Evolutionary conservation across 73 alveolate genomes (phyloP), one percentile per base, ranked within the genome.

Genomic region (Stentor roeselii): DNA sequence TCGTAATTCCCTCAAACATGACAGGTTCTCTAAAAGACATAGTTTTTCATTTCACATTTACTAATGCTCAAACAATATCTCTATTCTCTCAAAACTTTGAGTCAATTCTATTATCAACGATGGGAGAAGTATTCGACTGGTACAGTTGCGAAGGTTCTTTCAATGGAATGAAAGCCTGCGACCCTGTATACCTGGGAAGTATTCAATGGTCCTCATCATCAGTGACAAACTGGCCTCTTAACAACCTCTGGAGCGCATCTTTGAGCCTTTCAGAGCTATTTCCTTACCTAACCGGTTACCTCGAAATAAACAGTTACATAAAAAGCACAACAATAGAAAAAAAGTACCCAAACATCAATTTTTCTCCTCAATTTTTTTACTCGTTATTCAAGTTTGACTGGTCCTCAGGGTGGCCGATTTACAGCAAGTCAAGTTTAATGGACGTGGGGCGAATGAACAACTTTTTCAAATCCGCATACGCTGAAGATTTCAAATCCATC

Each of bases 151-250:
- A n/a, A 32, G n/a, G 41, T 0, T 27, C 37, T 21, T 21, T 67
- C 11, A 32, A 67, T 21, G 37, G 37, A 11, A 32, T 21, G 0
- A 21, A 67, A 1, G 37, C 39, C 0, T 76, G 84, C 34, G 67
- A 76, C 67, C 84, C 84, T 76, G 75, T 21, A 27, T 76, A 1
- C 39, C 76, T 76, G 11, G 84, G 84, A n/a, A 32, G 82, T 76
- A 21, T 39, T n/a, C 84, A 76, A 2, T 76, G 84, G 84, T 27
- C 75, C 14, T 6, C 32, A 15, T n/a, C 38, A 27, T 0, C 39
- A n/a, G 84, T 76, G 21, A 76, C 84, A 14, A n/a, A 39, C 36
- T n/a, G 36, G 6, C 74, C 84, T 39, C 21, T 11, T 50, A 30
- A 37, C 39, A 36, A 31, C 21, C 39, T 32, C 14, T 41, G 21